phyloP scores from a whole-genome alignment of 2,329 filamentous ascomycete species.

The Penicillium sp. region DNA sequence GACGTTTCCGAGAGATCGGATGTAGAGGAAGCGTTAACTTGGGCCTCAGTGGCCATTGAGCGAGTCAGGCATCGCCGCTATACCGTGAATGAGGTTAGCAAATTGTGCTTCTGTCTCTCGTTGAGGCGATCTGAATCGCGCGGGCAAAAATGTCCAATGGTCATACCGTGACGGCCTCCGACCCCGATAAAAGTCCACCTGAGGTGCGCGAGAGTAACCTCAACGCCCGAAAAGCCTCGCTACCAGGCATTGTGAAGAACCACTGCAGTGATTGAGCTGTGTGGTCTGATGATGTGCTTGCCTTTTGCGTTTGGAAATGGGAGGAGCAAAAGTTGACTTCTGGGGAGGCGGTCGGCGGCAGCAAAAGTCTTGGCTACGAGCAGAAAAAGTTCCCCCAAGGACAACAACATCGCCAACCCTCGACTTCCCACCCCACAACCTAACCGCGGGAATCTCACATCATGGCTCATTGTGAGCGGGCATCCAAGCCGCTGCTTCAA shows the following conservation, averaged over 20 bases:
- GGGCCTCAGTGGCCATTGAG: conserved; percentile 56
- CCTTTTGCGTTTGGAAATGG: conserved; percentile 11
- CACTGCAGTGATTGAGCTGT: conserved; percentile 8
- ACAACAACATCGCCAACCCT: conserved; percentile 25
- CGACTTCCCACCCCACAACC: conserved; percentile 22
- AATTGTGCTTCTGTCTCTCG: neutral
- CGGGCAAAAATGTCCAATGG: conserved; percentile 9
- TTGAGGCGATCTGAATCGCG: conserved; percentile 1
- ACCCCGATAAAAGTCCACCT: conserved; percentile 37
- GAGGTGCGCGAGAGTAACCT: conserved; percentile 45
- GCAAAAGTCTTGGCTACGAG: conserved; percentile 39
- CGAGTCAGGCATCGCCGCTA: conserved; percentile 51
- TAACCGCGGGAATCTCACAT: conserved; percentile 17
- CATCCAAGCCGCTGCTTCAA: conserved; percentile 48
- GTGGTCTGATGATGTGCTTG: conserved; percentile 17
- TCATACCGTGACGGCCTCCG: conserved; percentile 43
- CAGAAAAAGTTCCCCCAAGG: conserved; percentile 44
- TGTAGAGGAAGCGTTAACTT: conserved; percentile 28
- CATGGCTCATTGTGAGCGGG: conserved; percentile 50
- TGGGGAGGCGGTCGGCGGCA: conserved; percentile 37
- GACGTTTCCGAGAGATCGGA: conserved; percentile 29
- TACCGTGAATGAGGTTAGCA: conserved; percentile 26
- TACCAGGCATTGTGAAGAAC: conserved; percentile 39
- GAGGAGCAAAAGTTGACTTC: conserved; percentile 39
- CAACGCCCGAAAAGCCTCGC: conserved; percentile 40